Evolutionary conservation across 139 green algal genomes (phyloP), one percentile per base, ranked within the genome.

Genomic region (Coccomyxa sp.): DNA sequence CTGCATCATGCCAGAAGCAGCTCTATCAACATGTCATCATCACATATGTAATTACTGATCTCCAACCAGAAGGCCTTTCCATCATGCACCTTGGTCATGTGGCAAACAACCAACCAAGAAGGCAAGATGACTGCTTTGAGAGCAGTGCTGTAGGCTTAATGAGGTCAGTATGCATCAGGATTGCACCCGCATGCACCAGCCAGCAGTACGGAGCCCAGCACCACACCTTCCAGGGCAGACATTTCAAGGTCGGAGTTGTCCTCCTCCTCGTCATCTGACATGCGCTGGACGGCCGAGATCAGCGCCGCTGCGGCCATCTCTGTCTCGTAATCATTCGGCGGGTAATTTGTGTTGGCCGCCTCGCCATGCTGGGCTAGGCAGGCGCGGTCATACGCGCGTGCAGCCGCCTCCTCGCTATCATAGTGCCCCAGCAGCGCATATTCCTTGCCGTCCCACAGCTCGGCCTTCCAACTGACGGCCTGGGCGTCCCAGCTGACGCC

Each of bases 301-400:
- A 71, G 63, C 18, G 63, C 63, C 14, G 23, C 76, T 4, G 76
- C 30, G 14, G 28, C 76, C 15, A 58, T 17, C 79, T 84, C 79
- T 0, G 25, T 32, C 18, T 85, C 82, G 28, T 84, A 86, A 32
- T 58, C 32, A 0, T 45, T 30, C n/a, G 75, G 45, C 0, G 85
- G 85, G 74, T 87, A 90, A 76, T 90, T 90, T 60, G 77, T 87
- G 28, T 60, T 25, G 3, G 87, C 87, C 13, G 10, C 66, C 58
- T 60, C 51, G 31, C 82, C 85, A 10, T 84, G 58, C 27, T 75
- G 85, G 13, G 27, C n/a, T 23, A 86, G 67, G 75, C 79, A 85
- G 10, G 85, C 85, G 28, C 32, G 28, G 77, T 95, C 91, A 86
- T 94, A 95, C 0, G 88, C 88, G 9, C 86, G 82, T 18, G 92